Conservation (phyloP, 345 rosid genomes). For the Eucalyptus urophylla region DNA sequence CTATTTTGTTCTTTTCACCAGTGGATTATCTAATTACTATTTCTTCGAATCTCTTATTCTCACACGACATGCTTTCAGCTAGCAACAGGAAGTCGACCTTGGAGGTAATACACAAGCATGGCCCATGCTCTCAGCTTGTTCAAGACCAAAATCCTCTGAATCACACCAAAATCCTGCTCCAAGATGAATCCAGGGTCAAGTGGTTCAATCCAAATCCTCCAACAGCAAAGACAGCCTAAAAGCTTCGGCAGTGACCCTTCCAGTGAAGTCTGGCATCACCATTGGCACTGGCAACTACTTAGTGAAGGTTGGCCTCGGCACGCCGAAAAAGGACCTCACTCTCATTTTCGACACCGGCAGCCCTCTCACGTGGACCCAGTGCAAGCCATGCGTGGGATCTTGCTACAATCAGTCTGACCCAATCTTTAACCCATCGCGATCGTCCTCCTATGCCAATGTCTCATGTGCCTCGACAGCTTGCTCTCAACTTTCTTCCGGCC, state of each 20-base stretch:
- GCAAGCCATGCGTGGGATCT: not conserved
- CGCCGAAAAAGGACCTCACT: not conserved
- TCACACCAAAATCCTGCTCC: not conserved
- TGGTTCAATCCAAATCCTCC: not conserved
- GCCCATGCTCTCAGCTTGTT: not conserved
- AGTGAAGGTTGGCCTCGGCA: not conserved
- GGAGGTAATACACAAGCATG: not conserved
- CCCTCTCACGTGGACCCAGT: conserved; percentile 19
- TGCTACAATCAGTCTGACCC: conserved; percentile 3
- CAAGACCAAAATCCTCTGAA: not conserved
- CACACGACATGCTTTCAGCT: not conserved
- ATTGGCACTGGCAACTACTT: not conserved
- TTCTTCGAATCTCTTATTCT: not conserved
- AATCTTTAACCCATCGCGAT: conserved; percentile 1
- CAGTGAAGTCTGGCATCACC: not conserved
- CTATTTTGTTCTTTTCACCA: not conserved
- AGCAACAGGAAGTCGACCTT: not conserved
- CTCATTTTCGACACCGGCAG: conserved; percentile 12
- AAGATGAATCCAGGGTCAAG: not conserved
- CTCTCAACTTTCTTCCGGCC: not conserved
- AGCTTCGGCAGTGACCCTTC: not conserved
- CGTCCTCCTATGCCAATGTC: not conserved
- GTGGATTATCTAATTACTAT: not conserved
- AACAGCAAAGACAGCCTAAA: not conserved
- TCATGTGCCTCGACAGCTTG: not conserved